Evolutionary conservation across 148 eudicot species (phyloP).

Genomic region (Cornus florida): DNA sequence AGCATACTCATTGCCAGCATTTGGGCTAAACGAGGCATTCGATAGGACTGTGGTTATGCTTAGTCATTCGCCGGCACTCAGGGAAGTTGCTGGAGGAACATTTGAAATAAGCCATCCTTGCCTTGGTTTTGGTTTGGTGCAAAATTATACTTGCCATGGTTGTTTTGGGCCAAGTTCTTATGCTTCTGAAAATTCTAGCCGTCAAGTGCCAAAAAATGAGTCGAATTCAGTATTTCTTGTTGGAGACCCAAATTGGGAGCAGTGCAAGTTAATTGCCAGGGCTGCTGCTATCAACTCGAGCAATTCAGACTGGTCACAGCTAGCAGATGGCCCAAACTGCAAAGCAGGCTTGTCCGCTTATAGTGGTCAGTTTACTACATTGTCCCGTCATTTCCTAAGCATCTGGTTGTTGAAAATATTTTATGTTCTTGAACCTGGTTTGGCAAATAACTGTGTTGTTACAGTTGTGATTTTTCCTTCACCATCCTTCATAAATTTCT

Average conservation of each 20-base stretch:
- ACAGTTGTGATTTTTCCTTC: background rate
- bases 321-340: conserved; percentile 39
- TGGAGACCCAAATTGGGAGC: conserved; percentile 70
- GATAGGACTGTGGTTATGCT: conserved; percentile 66
- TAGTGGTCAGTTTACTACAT: conserved; percentile 37
- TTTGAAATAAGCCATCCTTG: conserved; percentile 77
- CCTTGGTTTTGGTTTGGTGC: conserved; percentile 44
- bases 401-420: background rate
- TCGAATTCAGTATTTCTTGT: conserved; percentile 32
- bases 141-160: conserved; percentile 56
- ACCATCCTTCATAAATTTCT: no score
- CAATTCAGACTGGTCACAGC: conserved; percentile 43
- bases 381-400: background rate
- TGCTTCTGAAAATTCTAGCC: conserved; percentile 12
- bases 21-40: conserved; percentile 87
- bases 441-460: no score
- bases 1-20: conserved; percentile 64
- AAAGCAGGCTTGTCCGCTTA: conserved; percentile 26
- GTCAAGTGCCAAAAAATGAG: conserved; percentile 26
- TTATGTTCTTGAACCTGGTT: background rate
- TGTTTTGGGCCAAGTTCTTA: conserved; percentile 32
- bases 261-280: conserved; percentile 61
- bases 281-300: conserved; percentile 61
- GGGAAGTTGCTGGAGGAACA: conserved; percentile 29
- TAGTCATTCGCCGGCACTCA: conserved; percentile 34